Evolutionary conservation across 192 early-diverging fungal species (phyloP).

Genomic region (Phlyctochytrium bullatum): DNA sequence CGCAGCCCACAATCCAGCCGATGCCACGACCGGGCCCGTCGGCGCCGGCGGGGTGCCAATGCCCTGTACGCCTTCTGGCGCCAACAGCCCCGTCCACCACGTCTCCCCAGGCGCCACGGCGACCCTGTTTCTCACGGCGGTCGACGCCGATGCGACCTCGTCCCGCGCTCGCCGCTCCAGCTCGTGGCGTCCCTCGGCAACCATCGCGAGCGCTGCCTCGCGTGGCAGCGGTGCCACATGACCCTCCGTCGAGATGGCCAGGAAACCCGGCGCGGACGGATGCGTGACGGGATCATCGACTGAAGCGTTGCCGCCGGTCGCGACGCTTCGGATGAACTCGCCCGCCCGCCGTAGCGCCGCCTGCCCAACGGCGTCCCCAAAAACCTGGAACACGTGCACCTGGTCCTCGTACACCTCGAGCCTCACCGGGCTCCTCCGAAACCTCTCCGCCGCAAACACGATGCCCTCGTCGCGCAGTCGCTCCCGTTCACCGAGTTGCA

Average conservation of each 20-base stretch:
- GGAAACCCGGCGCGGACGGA: background rate
- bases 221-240: conserved; percentile 3
- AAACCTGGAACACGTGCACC: conserved; percentile 33
- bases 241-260: conserved; percentile 7
- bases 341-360: conserved; percentile 18
- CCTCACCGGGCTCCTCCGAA: conserved; percentile 5
- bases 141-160: no score
- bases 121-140: no score
- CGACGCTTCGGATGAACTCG: conserved; percentile 10
- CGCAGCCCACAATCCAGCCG: no score
- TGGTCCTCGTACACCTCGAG: conserved; percentile 28
- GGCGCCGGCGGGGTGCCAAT: no score
- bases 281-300: background rate
- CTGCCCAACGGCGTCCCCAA: conserved; percentile 22
- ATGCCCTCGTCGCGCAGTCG: conserved; percentile 31
- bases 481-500: conserved; percentile 31
- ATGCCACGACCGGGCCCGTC: no score
- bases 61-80: no score
- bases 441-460: conserved; percentile 14
- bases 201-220: conserved; percentile 10
- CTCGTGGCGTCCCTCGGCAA: conserved; percentile 13
- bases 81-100: no score
- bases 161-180: no score
- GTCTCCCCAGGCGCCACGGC: no score
- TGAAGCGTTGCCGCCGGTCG: background rate